Evolutionary conservation across 495 filamentous ascomycete genomes (phyloP).

Genomic region (Aspergillus heteromorphus): DNA sequence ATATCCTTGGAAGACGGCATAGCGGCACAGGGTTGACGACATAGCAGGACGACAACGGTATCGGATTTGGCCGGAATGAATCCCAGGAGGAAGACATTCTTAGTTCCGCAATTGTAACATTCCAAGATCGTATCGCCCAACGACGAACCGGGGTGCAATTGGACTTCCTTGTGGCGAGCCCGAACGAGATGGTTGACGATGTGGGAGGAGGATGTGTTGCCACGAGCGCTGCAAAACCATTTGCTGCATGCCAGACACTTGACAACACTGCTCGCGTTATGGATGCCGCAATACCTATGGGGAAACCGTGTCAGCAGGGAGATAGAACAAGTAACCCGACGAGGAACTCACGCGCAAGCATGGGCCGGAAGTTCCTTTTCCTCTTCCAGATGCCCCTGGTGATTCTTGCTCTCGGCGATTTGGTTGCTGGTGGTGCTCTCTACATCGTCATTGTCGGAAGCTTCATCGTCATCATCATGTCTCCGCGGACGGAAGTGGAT

Average conservation of each 20-base stretch:
- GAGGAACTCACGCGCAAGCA: slow-evolving; percentile 81
- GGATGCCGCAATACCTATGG: slow-evolving; percentile 90
- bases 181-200: slow-evolving; percentile 98
- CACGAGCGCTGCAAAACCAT: slow-evolving; percentile 98
- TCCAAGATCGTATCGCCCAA: slow-evolving; percentile 95
- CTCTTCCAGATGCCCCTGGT: slow-evolving; percentile 62
- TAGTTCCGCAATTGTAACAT: slow-evolving; percentile 99
- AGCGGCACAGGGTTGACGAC: slow-evolving; percentile 91
- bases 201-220: slow-evolving; percentile 93
- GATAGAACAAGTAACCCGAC: not conserved
- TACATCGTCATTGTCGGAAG: slow-evolving; percentile 82
- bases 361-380: slow-evolving; percentile 91
- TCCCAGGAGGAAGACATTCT: slow-evolving; percentile 98
- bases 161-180: slow-evolving; percentile 97
- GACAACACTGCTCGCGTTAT: slow-evolving; percentile 89
- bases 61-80: slow-evolving; percentile 99
- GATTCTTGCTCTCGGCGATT: slow-evolving; percentile 64
- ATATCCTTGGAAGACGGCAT: slow-evolving; percentile 98
- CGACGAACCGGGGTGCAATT: slow-evolving; percentile 90
- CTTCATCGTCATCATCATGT: slow-evolving; percentile 81
- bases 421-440: slow-evolving; percentile 88
- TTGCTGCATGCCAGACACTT: slow-evolving; percentile 95
- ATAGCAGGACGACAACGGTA: slow-evolving; percentile 94
- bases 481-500: slow-evolving; percentile 62
- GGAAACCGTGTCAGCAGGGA: slow-evolving; percentile 14